Conservation (phyloP, 176 grass and related monocot species). For the Paspalum vaginatum region DNA sequence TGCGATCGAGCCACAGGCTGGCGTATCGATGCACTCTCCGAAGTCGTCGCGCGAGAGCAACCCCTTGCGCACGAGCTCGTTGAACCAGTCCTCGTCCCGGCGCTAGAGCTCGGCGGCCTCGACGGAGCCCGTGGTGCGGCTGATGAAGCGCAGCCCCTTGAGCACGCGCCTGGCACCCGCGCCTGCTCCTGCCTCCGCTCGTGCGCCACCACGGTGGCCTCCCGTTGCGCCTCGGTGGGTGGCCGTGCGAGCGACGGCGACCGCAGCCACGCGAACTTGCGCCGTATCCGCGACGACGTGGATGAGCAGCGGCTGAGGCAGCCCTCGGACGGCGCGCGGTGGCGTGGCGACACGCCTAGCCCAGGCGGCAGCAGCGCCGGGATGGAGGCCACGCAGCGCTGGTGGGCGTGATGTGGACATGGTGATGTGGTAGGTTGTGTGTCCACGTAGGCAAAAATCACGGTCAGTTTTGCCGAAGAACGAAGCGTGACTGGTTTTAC, state of each 20-base stretch:
- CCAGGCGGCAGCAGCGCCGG: no score
- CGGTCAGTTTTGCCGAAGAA: no score
- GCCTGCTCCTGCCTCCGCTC: constrained; percentile 74
- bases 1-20: no score
- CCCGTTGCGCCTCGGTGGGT: constrained; percentile 41
- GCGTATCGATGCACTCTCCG: constrained; percentile 92
- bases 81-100: constrained; percentile 78
- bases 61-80: constrained; percentile 59
- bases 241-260: constrained; percentile 60
- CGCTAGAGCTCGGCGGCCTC: constrained; percentile 76
- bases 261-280: constrained; percentile 89
- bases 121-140: constrained; percentile 72
- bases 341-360: not conserved
- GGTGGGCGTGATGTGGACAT: no score
- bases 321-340: constrained; percentile 47
- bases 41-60: constrained; percentile 94
- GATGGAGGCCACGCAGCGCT: no score
- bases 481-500: no score
- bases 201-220: constrained; percentile 64
- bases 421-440: no score
- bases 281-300: constrained; percentile 77
- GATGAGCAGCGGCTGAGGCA: constrained; percentile 86
- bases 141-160: constrained; percentile 97
- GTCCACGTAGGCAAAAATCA: no score
- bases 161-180: constrained; percentile 70